Conservation (phyloP, 768 basidiomycete species). For the Podaxis mareebaensis region DNA sequence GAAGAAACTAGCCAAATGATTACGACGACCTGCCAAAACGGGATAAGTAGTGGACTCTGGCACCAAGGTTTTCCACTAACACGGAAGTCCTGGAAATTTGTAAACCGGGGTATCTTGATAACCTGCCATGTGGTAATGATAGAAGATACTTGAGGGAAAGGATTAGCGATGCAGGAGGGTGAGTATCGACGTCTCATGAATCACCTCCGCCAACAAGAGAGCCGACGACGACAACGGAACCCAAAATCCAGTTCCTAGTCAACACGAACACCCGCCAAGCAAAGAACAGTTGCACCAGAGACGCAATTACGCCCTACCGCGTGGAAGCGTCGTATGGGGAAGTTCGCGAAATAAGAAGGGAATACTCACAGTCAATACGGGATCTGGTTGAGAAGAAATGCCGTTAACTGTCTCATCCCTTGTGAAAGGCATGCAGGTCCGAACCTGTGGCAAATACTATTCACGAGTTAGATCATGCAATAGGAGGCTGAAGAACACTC, state of each 20-base stretch:
- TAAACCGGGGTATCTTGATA: slow-evolving; percentile 16
- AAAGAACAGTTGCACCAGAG: slow-evolving; percentile 20
- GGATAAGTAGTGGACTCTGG: not conserved
- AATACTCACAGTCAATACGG: slow-evolving; percentile 16
- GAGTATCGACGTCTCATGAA: not conserved
- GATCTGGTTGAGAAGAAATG: slow-evolving; percentile 9
- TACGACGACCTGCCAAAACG: slow-evolving; percentile 15
- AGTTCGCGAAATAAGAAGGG: not conserved
- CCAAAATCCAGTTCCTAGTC: slow-evolving; percentile 19
- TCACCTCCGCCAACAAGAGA: slow-evolving; percentile 19
- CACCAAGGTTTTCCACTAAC: not conserved
- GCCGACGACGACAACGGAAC: slow-evolving; percentile 1
- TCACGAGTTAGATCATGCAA: not conserved
- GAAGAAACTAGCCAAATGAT: slow-evolving; percentile 20
- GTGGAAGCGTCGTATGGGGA: not conserved
- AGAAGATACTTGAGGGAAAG: slow-evolving; percentile 4
- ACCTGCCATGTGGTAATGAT: slow-evolving; percentile 18
- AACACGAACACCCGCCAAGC: slow-evolving; percentile 19
- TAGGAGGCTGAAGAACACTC: slow-evolving; percentile 8
- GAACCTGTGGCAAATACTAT: slow-evolving; percentile 43
- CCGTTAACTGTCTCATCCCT: not conserved
- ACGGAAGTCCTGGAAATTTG: slow-evolving; percentile 20
- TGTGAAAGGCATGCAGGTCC: not conserved
- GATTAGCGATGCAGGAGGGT: not conserved
- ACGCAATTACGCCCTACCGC: slow-evolving; percentile 18